These are phyloP conservation scores for carrot (Daucus carota) DNA, from an alignment of 129 eudicot species.

Conservation along the genomic window DNA sequence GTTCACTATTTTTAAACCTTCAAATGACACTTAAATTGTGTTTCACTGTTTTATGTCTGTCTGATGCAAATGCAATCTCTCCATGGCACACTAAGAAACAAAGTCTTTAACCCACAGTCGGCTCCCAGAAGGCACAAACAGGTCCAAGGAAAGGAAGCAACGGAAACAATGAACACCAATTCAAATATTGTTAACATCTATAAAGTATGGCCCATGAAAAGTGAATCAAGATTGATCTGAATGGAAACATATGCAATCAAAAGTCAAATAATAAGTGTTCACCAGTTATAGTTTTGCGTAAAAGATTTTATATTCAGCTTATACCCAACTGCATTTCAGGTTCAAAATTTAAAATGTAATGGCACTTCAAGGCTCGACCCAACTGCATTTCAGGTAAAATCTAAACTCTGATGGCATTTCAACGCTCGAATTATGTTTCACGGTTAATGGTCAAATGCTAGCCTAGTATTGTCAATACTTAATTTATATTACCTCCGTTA, in stretches of 20 bases:
- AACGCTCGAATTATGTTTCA: too few species aligned
- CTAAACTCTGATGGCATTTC: not conserved
- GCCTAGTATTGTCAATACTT: not conserved
- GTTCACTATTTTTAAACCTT: not conserved
- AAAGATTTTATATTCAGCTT: not conserved
- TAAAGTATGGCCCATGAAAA: not conserved
- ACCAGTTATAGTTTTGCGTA: not conserved
- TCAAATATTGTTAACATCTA: not conserved
- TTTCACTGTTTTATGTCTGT: not conserved
- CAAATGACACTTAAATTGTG: not conserved
- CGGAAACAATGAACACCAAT: not conserved
- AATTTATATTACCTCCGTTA: not conserved
- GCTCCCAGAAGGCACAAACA: not conserved
- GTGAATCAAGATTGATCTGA: not conserved
- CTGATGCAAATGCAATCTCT: not conserved
- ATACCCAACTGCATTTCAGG: not conserved
- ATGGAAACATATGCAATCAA: not conserved
- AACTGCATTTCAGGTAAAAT: not conserved
- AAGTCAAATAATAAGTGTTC: not conserved
- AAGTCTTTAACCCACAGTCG: not conserved
- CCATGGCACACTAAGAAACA: not conserved
- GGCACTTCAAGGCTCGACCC: not conserved
- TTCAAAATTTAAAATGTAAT: not conserved
- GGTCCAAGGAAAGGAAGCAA: not conserved
- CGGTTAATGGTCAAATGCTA: not conserved